Base-by-base conservation (phyloP, 495 filamentous ascomycete species). In the Penicillium pulvis region DNA sequence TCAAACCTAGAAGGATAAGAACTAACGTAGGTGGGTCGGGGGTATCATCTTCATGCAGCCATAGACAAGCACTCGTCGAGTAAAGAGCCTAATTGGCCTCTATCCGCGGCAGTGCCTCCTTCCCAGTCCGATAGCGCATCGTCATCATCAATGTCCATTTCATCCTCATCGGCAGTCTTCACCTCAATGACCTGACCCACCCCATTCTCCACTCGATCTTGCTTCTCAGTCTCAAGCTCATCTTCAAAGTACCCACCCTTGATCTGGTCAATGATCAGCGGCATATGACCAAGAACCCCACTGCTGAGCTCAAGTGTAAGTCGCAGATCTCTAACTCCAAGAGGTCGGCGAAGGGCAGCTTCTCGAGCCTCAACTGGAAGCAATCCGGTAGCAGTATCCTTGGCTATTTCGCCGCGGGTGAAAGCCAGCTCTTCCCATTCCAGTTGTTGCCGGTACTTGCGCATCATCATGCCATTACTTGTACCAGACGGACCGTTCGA, bases 301-400 rank as follows among this genome's bases (percentile, higher is more conserved):
- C 91, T 86, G 0, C 88, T 87, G 41, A 96, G 75, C 61, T 88
- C 83, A 11, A 97, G 67, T 2, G 90, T 85, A 19, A 96, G 71
- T 51, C 89, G 80, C 42, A 98, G 69, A 72, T 98, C 94, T 42
- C 85, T 83, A 73, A 93, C 89, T 8, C 87, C 83, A 4, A 98
- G 73, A 1, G 89, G 83, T 8, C 81, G 77, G 24, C 91, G 78
- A 60, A 84, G 79, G 57, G 80, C 81, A 17, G 86, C 85, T 52
- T 89, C 84, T 66, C 86, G 87, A 6, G 87, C 81, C 71, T 96
- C 87, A 46, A 91, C 72, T 6, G 90, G 92, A 28, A 95, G 72
- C n/a, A 93, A 68, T 4, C 89, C 92, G 51, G 77, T 89, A 14
- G 73, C 74, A 1, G 68, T 64, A 52, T 79, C 79, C 71, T 90